Evolutionary conservation across 495 filamentous ascomycete species (phyloP).

Genomic region (Penicillium lagena): DNA sequence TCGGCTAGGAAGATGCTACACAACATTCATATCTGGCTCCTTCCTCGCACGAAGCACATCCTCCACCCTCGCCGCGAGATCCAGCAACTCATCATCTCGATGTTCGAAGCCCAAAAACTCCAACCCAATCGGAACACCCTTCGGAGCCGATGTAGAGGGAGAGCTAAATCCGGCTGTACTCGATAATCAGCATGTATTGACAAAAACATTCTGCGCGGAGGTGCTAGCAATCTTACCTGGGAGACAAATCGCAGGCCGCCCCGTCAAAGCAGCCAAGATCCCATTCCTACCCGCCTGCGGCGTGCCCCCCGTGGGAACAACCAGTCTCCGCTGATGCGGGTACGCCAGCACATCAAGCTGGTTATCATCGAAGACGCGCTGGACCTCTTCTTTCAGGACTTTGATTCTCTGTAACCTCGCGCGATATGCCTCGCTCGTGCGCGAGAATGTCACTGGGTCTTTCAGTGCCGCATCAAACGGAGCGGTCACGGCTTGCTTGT

Average conservation of each 20-base stretch:
- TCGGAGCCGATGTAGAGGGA: constrained; percentile 35
- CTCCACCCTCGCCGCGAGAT: constrained; percentile 39
- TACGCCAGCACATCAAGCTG: constrained; percentile 55
- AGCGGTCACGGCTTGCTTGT: constrained; percentile 35
- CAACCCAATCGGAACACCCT: constrained; percentile 57
- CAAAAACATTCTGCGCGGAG: background rate
- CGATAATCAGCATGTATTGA: background rate
- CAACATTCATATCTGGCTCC: constrained; percentile 32
- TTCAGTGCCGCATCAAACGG: constrained; percentile 23
- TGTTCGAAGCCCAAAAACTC: constrained; percentile 54
- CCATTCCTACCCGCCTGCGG: constrained; percentile 57
- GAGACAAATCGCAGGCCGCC: constrained; percentile 55
- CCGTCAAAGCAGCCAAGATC: constrained; percentile 57
- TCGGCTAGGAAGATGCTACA: constrained; percentile 23
- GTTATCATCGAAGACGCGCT: constrained; percentile 39
- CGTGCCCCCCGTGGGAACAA: constrained; percentile 48
- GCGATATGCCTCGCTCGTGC: constrained; percentile 37
- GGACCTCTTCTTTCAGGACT: constrained; percentile 38
- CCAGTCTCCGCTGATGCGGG: constrained; percentile 59
- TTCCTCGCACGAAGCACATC: constrained; percentile 36
- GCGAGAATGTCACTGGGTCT: constrained; percentile 27
- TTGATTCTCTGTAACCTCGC: constrained; percentile 34
- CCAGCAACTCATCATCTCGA: constrained; percentile 46
- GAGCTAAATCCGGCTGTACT: constrained; percentile 37
- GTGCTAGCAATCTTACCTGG: constrained; percentile 25